These are phyloP conservation scores for Eucalyptus marginata DNA, from an alignment of 345 rosid genomes.

Conservation along the genomic window DNA sequence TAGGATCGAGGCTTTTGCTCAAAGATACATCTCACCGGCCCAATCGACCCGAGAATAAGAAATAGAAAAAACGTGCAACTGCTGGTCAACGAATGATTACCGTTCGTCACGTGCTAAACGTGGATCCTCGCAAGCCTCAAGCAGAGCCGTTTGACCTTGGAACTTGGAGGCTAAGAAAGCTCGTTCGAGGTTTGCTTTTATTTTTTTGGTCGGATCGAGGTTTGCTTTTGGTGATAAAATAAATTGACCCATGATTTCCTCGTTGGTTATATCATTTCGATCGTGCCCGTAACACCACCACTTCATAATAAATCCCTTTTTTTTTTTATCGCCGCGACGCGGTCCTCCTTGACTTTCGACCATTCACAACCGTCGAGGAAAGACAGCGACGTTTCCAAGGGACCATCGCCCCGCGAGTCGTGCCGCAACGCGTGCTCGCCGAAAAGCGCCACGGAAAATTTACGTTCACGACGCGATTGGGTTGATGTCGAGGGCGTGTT, in stretches of 20 bases:
- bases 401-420: neutral
- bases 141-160: neutral
- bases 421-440: neutral
- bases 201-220: too few species aligned
- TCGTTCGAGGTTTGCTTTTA: neutral
- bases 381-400: neutral
- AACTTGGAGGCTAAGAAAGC: neutral
- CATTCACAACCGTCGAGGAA: neutral
- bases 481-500: neutral
- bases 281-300: neutral
- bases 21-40: neutral
- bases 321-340: too few species aligned
- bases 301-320: too few species aligned
- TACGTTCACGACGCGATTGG: fast-evolving
- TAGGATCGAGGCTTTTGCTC: fast-evolving
- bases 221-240: too few species aligned
- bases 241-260: neutral
- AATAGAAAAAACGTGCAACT: neutral
- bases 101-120: neutral
- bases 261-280: too few species aligned
- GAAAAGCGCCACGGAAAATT: neutral
- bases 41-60: neutral
- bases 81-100: neutral
- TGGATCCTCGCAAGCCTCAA: neutral
- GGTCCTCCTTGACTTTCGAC: neutral